Conservation (phyloP, 116 monocot species). For the Phalaenopsis hybrid region DNA sequence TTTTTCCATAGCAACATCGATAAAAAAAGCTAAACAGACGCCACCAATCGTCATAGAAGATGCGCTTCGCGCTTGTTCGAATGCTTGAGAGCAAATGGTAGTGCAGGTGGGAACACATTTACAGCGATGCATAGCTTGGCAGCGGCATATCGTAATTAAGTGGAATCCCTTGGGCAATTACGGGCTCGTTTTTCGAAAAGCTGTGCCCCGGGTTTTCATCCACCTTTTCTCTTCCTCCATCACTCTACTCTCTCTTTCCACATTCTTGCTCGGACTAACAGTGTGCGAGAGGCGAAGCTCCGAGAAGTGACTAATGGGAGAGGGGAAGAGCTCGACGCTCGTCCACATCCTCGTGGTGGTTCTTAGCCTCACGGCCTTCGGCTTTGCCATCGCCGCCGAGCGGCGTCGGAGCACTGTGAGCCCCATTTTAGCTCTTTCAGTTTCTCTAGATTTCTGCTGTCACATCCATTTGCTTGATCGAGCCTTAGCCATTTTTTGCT, state of each 20-base stretch:
- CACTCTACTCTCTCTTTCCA: not conserved
- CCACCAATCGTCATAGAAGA: too few relatives aligned
- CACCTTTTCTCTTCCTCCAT: not conserved
- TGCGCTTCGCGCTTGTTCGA: too few relatives aligned
- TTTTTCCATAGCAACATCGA: too few relatives aligned
- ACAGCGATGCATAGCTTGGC: too few relatives aligned
- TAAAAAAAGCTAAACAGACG: too few relatives aligned
- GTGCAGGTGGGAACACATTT: too few relatives aligned
- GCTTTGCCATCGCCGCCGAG: slow-evolving; percentile 88
- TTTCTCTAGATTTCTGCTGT: not conserved
- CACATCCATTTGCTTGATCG: not conserved
- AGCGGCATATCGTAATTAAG: not conserved
- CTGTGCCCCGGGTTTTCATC: not conserved
- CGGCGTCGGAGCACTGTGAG: slow-evolving; percentile 83
- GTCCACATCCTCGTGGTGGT: slow-evolving; percentile 71
- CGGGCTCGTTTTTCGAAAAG: not conserved
- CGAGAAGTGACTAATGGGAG: slow-evolving; percentile 31
- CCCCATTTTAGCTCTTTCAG: not conserved
- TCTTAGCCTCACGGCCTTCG: slow-evolving; percentile 88
- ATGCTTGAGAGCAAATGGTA: too few relatives aligned
- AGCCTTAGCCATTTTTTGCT: not conserved
- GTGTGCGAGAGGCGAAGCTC: slow-evolving; percentile 4
- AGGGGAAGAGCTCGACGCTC: slow-evolving; percentile 73
- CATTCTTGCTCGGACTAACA: not conserved
- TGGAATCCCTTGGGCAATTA: not conserved